Conservation (phyloP, 257 asterid genomes). For the Fraxinus cuspidata region DNA sequence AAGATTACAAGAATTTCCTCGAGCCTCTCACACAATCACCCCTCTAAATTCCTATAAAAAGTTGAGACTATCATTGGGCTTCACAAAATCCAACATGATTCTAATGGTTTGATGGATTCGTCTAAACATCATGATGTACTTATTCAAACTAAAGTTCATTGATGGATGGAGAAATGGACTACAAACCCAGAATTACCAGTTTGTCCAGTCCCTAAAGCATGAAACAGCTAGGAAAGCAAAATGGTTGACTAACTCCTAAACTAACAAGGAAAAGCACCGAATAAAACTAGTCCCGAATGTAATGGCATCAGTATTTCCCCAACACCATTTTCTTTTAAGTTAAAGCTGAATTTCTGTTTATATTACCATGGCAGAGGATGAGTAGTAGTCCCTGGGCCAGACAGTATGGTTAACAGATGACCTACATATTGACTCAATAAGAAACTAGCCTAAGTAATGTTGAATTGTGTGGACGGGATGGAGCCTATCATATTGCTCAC, state of each 20-base stretch:
- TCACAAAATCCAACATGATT: not conserved
- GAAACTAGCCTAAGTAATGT: not conserved
- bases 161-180: not conserved
- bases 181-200: not conserved
- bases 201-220: not conserved
- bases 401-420: not conserved
- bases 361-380: not conserved
- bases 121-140: not conserved
- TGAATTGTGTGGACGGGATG: not conserved
- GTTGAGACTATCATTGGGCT: not conserved
- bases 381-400: not conserved
- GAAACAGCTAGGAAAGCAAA: no score
- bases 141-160: not conserved
- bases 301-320: not conserved
- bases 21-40: not conserved
- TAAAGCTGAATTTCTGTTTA: not conserved
- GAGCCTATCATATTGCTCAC: not conserved
- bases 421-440: not conserved
- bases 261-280: not conserved
- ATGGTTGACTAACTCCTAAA: not conserved
- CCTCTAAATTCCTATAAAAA: not conserved
- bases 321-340: not conserved
- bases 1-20: not conserved
- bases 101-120: not conserved
- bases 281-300: not conserved